A percentile compares a stretch with the other conserved stretches of the same genome.
Conservation (phyloP, 352 stramenopile species). For the Globisporangium takayamanum region DNA sequence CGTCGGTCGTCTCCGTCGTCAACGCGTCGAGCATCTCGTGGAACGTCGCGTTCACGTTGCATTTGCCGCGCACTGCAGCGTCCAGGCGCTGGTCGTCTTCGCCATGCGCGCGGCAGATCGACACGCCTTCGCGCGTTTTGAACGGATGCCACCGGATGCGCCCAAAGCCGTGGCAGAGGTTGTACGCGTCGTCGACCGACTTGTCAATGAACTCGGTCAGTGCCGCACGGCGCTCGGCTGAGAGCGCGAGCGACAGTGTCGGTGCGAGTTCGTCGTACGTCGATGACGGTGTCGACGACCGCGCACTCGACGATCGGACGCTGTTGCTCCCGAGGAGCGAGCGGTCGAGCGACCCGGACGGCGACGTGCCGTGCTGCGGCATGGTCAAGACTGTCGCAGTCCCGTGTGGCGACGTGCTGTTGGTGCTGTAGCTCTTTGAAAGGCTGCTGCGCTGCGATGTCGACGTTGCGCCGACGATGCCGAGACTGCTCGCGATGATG, state of each 20-base stretch:
- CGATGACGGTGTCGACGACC: conserved; percentile 5
- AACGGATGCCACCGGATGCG: conserved; percentile 64
- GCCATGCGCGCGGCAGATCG: conserved; percentile 56
- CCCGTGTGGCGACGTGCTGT: conserved; percentile 13
- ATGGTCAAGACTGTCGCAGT: conserved; percentile 12
- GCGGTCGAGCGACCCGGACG: not conserved
- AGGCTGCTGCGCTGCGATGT: not conserved
- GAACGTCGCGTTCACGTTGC: conserved; percentile 67
- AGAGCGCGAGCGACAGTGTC: conserved; percentile 3
- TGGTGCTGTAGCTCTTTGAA: conserved; percentile 12
- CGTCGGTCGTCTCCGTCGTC: conserved; percentile 59
- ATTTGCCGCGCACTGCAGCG: conserved; percentile 62
- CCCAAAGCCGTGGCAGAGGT: conserved; percentile 70
- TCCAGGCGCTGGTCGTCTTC: conserved; percentile 61
- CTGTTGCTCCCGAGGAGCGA: conserved; percentile 8
- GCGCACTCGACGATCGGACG: conserved; percentile 3
- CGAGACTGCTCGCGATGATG: conserved; percentile 15
- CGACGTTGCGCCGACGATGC: conserved; percentile 12
- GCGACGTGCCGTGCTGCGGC: conserved; percentile 11
- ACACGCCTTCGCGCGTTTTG: conserved; percentile 57
- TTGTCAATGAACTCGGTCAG: conserved; percentile 73
- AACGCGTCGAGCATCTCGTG: conserved; percentile 73
- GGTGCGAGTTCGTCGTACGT: conserved; percentile 2
- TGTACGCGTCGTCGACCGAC: conserved; percentile 76
- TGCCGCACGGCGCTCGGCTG: conserved; percentile 13